Evolutionary conservation across 1,284 basidiomycete species (phyloP), one percentile per base, ranked within the genome.

Genomic region (Pseudozyma thailandica): DNA sequence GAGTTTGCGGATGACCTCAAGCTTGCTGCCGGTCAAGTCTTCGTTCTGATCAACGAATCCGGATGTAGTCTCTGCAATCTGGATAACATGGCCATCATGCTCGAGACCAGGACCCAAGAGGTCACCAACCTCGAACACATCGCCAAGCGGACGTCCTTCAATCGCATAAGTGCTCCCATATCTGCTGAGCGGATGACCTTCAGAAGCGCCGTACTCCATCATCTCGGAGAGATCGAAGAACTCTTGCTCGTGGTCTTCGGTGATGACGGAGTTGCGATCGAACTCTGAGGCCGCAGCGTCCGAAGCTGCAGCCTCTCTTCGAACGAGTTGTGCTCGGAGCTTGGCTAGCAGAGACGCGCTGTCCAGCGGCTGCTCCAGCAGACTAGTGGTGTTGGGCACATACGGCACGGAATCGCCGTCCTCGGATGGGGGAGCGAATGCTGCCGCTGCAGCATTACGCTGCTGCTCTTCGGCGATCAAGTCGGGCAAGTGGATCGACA

Each of bases 1-100:
- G 2, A 82, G 68, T 46, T 79, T 78, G 30, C 74, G 63, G 15
- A 80, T 58, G 25, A 82, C 74, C 47, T 82, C 73, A 20, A 82
- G 59, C 44, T 75, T 63, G 37, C 63, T 75, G 21, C 75, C 65
- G 0, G 69, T 66, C 9, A 65, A 37, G 27, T 77, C 72, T 4
- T 54, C 54, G 26, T 78, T 68, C 57, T 79, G 78, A n/a, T 70
- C 78, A 4, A 61, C 69, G 44, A 82, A 79, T 4, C 78, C 80
- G 2, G 57, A 50, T 12, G 72, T 76, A 7, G 79, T 79, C 37
- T 77, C 60, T 2, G 81, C 80, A 10, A 80, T 74, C 27, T 59
- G 47, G 49, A 82, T 77, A 30, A 65, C 45, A 18, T 79, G 71
- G 7, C 80, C 80, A 37, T 82, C 81, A 33, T 80, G 79, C 18